Base-by-base conservation (phyloP, 1,284 basidiomycete genomes). In the Somion occarium region DNA sequence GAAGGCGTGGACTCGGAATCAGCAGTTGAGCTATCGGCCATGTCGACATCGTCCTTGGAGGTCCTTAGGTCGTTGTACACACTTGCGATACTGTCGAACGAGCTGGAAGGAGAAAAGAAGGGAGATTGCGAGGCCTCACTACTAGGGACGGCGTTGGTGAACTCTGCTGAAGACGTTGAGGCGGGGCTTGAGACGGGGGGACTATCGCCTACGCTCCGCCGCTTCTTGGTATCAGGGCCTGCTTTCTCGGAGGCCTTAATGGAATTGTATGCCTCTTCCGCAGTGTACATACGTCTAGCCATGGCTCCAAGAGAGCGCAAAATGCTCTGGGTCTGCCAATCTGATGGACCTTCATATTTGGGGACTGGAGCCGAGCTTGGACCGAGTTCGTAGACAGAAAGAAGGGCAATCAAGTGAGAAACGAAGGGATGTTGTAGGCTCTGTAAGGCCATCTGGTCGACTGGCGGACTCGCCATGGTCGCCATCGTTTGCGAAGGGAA, bases 291-390 rank as follows among this genome's bases (percentile, higher is more conserved):
- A 57, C 84, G 71, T 38, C 74, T 69, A 0, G 76, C 79, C 56
- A 87, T 70, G 13, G 70, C 72, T 25, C 70, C 67, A 53, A 88
- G 69, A 25, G 78, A 79, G 50, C 78, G 75, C 27, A 82, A 65
- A 58, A 88, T 83, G 56, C 72, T 69, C 43, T 85, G 79, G 9
- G 79, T 85, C 62, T 82, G 79, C 81, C 79, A 83, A 66, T 83
- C 79, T 45, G 71, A 58, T 1, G 80, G 80, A 2, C 84, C 84
- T 65, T 81, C 74, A 65, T 84, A 88, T 52, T 73, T 73, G 44
- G 83, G 83, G 54, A 77, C 66, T 38, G 83, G 80, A 4, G 75
- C 71, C 12, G 75, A 51, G 50, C 63, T 51, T 37, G 69, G 61
- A 19, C 69, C 69, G 41, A 69, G 65, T 55, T 73, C 70, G 56